phyloP scores from a whole-genome alignment of 192 early-diverging fungal genomes.

The Thoreauomyces humboldtii region DNA sequence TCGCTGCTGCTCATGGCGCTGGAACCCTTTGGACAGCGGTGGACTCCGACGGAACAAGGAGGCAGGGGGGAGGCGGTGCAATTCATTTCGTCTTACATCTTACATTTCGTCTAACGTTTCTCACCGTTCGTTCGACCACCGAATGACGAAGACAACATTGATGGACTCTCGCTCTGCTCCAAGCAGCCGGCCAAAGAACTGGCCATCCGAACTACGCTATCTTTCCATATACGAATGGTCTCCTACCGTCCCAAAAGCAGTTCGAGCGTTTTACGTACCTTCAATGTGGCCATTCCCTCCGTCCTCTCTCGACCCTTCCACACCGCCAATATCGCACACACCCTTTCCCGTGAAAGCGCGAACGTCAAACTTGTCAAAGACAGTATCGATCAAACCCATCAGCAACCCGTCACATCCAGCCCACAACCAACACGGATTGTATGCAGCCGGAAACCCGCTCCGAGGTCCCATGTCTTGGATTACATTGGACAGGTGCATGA shows the following conservation, averaged over 20 bases:
- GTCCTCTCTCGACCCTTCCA: neutral
- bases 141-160: too few relatives aligned
- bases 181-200: conserved; percentile 1
- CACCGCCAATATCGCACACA: neutral
- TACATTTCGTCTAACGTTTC: too few relatives aligned
- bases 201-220: neutral
- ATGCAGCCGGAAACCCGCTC: conserved; percentile 9
- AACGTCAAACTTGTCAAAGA: neutral
- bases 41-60: too few relatives aligned
- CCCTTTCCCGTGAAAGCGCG: neutral
- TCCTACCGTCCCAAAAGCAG: neutral
- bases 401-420: conserved; percentile 4
- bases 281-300: neutral
- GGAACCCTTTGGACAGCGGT: too few relatives aligned
- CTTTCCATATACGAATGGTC: neutral
- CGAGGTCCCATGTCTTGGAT: conserved; percentile 14
- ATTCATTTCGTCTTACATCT: too few relatives aligned
- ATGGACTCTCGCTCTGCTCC: too few relatives aligned
- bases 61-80: too few relatives aligned
- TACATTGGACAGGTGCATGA: conserved; percentile 16
- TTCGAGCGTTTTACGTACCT: neutral
- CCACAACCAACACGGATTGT: conserved; percentile 12
- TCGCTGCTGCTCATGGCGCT: too few relatives aligned
- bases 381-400: neutral
- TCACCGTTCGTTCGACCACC: too few relatives aligned